Percentiles rank a stretch among this genome's conserved stretches.
Conservation (phyloP, 2,329 filamentous ascomycete species). For the Beauveria pseudobassiana region DNA sequence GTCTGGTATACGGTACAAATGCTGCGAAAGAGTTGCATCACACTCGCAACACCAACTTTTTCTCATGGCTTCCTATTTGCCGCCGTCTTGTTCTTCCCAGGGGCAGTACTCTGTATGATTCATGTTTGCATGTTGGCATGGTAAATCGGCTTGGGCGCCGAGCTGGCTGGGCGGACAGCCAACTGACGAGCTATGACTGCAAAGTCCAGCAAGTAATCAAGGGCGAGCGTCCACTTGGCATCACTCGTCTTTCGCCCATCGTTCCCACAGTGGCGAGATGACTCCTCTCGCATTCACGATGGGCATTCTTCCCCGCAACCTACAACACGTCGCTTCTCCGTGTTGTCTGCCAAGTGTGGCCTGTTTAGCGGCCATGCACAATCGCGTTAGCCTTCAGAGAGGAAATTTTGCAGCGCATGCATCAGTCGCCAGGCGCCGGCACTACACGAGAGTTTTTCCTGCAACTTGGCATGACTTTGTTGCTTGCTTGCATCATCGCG, state of each 20-base stretch:
- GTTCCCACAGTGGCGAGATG: not conserved
- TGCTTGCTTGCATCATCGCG: not conserved
- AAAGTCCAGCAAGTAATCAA: not conserved
- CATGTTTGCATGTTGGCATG: no score
- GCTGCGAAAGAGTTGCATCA: no score
- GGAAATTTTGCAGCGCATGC: not conserved
- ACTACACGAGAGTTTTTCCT: not conserved
- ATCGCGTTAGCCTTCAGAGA: not conserved
- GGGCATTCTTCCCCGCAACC: not conserved
- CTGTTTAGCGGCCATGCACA: not conserved
- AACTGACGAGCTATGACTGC: not conserved
- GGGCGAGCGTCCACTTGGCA: not conserved
- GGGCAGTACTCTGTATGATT: no score
- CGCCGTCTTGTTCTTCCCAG: no score
- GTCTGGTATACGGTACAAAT: no score
- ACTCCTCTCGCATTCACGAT: slow-evolving; percentile 2
- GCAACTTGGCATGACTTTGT: not conserved
- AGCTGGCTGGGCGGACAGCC: no score
- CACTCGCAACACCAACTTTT: no score
- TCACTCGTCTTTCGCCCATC: not conserved
- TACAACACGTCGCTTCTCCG: not conserved
- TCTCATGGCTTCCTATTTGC: no score
- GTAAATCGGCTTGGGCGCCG: no score
- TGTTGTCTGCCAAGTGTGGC: not conserved
- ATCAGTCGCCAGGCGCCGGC: not conserved